Percentiles rank a stretch among this genome's conserved stretches.
phyloP scores from a whole-genome alignment of 2,329 filamentous ascomycete genomes.

The Nemania bipapillata region DNA sequence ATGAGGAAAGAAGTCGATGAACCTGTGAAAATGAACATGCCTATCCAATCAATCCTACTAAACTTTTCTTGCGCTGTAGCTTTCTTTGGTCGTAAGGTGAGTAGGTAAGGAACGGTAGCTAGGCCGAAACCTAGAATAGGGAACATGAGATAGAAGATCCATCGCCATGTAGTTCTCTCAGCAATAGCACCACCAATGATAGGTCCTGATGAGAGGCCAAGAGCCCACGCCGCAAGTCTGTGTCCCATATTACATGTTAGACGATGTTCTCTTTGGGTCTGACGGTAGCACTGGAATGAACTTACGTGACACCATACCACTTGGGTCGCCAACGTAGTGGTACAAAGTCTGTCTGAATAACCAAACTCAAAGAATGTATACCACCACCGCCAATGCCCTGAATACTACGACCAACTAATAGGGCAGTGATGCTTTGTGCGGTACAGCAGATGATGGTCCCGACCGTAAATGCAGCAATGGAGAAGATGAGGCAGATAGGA shows the following conservation, averaged over 20 bases:
- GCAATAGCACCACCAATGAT: constrained; percentile 38
- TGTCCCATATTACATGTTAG: too few species aligned
- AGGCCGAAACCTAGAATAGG: constrained; percentile 57
- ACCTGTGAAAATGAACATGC: constrained; percentile 58
- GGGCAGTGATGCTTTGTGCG: constrained; percentile 49
- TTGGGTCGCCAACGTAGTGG: constrained; percentile 56
- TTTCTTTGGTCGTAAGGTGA: constrained; percentile 53
- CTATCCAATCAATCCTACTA: constrained; percentile 58
- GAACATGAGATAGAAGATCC: constrained; percentile 57
- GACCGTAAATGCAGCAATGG: constrained; percentile 56
- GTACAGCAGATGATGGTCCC: constrained; percentile 57
- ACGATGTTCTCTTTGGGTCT: too few species aligned
- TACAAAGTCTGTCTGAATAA: constrained; percentile 58
- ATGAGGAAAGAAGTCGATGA: constrained; percentile 59
- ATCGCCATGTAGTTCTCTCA: constrained; percentile 37
- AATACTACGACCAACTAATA: constrained; percentile 55
- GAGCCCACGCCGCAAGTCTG: constrained; percentile 32
- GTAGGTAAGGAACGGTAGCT: constrained; percentile 55
- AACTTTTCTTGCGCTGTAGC: constrained; percentile 52
- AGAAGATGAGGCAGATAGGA: constrained; percentile 50
- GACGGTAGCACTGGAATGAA: constrained; percentile 12
- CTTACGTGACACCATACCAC: constrained; percentile 55
- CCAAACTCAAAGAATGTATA: constrained; percentile 55
- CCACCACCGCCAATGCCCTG: constrained; percentile 58
- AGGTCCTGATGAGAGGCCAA: constrained; percentile 35